A percentile compares a stretch with the other conserved stretches of the same genome.
phyloP scores from a whole-genome alignment of 441 rosid genomes.

The Manihot esculenta region DNA sequence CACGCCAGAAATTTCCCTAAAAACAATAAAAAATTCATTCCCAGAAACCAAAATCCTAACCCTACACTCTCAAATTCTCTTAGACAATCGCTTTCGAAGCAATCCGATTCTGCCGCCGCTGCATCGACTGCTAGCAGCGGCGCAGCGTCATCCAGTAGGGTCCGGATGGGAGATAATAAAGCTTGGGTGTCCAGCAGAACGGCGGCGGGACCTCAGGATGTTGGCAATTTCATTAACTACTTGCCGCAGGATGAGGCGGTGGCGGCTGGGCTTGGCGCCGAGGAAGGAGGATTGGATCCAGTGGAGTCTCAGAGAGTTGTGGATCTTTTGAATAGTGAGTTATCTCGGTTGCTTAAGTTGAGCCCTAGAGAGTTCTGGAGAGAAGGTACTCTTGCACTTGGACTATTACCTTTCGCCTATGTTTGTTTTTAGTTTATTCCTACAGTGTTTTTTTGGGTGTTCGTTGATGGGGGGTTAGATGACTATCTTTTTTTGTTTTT shows the following conservation, averaged over 20 bases:
- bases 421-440: neutral
- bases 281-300: conserved; percentile 86
- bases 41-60: conserved; percentile 37
- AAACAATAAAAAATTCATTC: conserved; percentile 45
- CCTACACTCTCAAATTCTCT: conserved; percentile 71
- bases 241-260: conserved; percentile 98
- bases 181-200: conserved; percentile 33
- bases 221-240: conserved; percentile 71
- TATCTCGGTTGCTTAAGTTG: conserved; percentile 74
- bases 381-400: conserved; percentile 47
- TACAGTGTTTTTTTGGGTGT: neutral
- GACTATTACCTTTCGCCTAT: neutral
- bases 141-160: conserved; percentile 28
- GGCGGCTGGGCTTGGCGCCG: conserved; percentile 74
- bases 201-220: conserved; percentile 25
- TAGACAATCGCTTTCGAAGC: conserved; percentile 43
- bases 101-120: conserved; percentile 27
- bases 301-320: conserved; percentile 96
- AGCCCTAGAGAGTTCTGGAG: conserved; percentile 88
- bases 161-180: conserved; percentile 46
- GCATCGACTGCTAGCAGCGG: conserved; percentile 12
- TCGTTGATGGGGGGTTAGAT: neutral
- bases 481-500: neutral
- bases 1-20: conserved; percentile 33
- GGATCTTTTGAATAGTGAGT: conserved; percentile 84